These are phyloP conservation scores for Talaromyces rugulosus DNA, from an alignment of 2,329 filamentous ascomycete species.

Conservation along the genomic window DNA sequence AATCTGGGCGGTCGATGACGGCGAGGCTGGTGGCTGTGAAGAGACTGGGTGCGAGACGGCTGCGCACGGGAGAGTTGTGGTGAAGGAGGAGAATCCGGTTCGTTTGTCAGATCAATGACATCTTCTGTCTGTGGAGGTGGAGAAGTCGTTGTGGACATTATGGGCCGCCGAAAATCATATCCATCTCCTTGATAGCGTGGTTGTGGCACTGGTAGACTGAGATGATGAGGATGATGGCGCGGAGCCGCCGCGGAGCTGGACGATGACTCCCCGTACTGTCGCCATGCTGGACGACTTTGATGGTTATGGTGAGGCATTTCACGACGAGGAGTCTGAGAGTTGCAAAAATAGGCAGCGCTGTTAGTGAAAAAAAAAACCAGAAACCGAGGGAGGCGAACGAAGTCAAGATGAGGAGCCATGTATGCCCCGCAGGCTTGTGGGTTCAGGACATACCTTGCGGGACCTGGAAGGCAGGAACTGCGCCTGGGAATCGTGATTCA, in stretches of 20 bases:
- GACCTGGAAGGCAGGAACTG: conserved; percentile 34
- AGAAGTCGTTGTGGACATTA: conserved; percentile 34
- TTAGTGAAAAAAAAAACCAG: conserved; percentile 6
- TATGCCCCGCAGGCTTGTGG: conserved; percentile 18
- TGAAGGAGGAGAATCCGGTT: conserved; percentile 34
- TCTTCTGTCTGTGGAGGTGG: conserved; percentile 22
- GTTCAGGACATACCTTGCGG: conserved; percentile 30
- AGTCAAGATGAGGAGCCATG: conserved; percentile 17
- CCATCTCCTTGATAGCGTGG: conserved; percentile 50
- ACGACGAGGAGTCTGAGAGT: conserved; percentile 27
- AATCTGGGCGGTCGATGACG: conserved; percentile 30
- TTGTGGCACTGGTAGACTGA: conserved; percentile 24
- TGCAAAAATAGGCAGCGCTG: neutral
- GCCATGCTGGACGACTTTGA: conserved; percentile 23
- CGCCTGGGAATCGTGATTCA: conserved; percentile 34
- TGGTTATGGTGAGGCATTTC: conserved; percentile 32
- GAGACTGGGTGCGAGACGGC: conserved; percentile 3
- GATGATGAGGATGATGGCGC: conserved; percentile 15
- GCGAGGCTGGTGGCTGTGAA: conserved; percentile 10
- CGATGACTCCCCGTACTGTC: conserved; percentile 21
- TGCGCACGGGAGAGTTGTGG: conserved; percentile 12
- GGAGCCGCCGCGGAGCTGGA: conserved; percentile 18
- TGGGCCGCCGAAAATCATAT: conserved; percentile 51
- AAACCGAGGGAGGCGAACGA: conserved; percentile 10
- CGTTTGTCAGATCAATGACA: conserved; percentile 46